These are phyloP conservation scores for Coelastrella sp. DNA, from an alignment of 139 green algal genomes.

Conservation along the genomic window DNA sequence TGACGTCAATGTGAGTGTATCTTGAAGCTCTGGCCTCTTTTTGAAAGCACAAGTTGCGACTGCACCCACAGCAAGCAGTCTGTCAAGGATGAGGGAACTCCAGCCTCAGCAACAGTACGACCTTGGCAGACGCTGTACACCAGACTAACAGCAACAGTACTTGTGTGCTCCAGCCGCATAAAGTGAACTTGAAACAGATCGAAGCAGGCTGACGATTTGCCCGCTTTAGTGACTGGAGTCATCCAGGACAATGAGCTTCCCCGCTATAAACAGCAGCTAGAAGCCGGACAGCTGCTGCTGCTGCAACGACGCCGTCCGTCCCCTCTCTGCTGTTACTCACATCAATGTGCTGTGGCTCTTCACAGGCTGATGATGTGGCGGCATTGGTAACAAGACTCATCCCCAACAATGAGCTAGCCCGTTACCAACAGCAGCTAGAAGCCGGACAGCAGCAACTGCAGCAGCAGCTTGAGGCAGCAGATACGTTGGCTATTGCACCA, in stretches of 20 bases:
- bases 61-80: too few relatives aligned
- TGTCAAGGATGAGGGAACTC: too few relatives aligned
- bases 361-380: slow-evolving; percentile 10
- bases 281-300: neutral
- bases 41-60: too few relatives aligned
- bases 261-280: neutral
- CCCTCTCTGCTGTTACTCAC: too few relatives aligned
- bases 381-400: slow-evolving; percentile 7
- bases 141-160: neutral
- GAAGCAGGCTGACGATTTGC: slow-evolving; percentile 22
- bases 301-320: too few relatives aligned
- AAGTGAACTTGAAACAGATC: too few relatives aligned
- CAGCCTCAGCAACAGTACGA: neutral
- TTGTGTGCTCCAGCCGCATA: too few relatives aligned
- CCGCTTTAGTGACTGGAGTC: neutral
- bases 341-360: neutral
- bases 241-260: neutral
- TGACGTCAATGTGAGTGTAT: slow-evolving; percentile 26
- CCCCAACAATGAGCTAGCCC: neutral
- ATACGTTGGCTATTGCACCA: neutral
- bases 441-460: slow-evolving; percentile 5
- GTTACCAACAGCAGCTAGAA: neutral
- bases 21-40: neutral
- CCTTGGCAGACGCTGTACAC: too few relatives aligned
- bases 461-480: neutral